Base-by-base conservation (phyloP, 1,284 basidiomycete species). In the Ceratorhiza oryzae-sativae region DNA sequence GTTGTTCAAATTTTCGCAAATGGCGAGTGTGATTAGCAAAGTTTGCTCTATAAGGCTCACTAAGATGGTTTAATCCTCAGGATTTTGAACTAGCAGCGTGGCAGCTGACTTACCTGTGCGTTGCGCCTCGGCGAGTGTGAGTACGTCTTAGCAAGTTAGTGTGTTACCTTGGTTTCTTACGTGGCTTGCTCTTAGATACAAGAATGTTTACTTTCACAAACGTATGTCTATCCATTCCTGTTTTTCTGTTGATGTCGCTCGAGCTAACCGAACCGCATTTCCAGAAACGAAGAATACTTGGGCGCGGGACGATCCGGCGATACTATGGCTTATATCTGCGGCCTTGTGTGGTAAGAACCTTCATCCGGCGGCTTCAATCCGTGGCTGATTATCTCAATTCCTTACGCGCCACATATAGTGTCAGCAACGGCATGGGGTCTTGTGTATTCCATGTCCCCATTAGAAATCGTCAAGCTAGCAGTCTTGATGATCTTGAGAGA, bases 221-320 rank as follows among this genome's bases (percentile, higher is more conserved):
- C 92, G 91, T 93, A 77, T 71, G 87, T 79, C 39, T n/a, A n/a
- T n/a, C n/a, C n/a, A n/a, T n/a, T 51, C 8, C 25, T 1, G 32
- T 67, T 49, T 73, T 75, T 61, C 18, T 3, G 36, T 6, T 63
- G 25, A 30, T 30, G 13, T 53, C 30, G 18, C 39, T 8, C 27
- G 27, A 15, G 49, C 36, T 36, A 25, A 61, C 27, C 62, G 27
- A 46, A 41, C 15, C 30, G 13, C 55, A 13, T 46, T 71, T 49
- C 32, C 78, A 93, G 94, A 97, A 83, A 98, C 95, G n/a, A 97
- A 97, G 85, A 97, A 98, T 80, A 93, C 92, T 4, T 97, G 95
- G 95, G 94, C 95, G 27, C 85, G 95, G 79, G 95, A 98, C 80
- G 95, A 97, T 79, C 95, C 95, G 20, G 95, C 95, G 13, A 95